Conservation (phyloP, 371 early-diverging fungal genomes). For the Mortierella polycephala region DNA sequence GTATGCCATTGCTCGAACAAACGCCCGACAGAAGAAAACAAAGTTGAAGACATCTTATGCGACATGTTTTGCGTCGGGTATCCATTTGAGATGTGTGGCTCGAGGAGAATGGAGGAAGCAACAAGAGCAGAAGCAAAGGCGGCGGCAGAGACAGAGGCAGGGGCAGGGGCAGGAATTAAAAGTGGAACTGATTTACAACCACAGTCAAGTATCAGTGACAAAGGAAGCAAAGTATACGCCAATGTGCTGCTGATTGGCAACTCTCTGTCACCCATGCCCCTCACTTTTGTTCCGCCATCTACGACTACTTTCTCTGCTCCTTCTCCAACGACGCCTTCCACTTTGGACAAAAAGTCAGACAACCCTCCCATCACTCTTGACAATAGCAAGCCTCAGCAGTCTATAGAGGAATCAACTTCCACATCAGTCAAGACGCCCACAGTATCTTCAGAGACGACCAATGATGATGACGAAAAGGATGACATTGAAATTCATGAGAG, state of each 20-base stretch:
- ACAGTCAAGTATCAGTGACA: no score
- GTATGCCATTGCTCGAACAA: constrained; percentile 30
- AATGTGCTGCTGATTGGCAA: constrained; percentile 23
- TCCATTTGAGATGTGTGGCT: constrained; percentile 43
- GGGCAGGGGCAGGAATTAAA: background rate
- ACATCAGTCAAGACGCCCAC: no score
- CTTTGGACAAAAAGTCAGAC: background rate
- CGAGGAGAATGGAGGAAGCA: background rate
- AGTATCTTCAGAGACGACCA: background rate
- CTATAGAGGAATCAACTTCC: no score
- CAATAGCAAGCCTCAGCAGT: background rate
- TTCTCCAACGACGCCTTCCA: background rate
- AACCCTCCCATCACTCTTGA: background rate
- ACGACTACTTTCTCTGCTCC: no score
- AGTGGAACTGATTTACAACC: background rate
- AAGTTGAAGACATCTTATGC: constrained; percentile 19
- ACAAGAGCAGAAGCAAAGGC: background rate
- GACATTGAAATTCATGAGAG: background rate
- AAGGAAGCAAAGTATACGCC: constrained; percentile 6
- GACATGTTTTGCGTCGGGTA: constrained; percentile 35
- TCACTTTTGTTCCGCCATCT: background rate
- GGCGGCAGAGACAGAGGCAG: background rate
- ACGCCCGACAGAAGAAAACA: constrained; percentile 3
- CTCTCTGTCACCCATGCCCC: background rate
- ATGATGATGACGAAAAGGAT: background rate